Base-by-base conservation (phyloP, 495 filamentous ascomycete genomes). In the Penicillium soppii region DNA sequence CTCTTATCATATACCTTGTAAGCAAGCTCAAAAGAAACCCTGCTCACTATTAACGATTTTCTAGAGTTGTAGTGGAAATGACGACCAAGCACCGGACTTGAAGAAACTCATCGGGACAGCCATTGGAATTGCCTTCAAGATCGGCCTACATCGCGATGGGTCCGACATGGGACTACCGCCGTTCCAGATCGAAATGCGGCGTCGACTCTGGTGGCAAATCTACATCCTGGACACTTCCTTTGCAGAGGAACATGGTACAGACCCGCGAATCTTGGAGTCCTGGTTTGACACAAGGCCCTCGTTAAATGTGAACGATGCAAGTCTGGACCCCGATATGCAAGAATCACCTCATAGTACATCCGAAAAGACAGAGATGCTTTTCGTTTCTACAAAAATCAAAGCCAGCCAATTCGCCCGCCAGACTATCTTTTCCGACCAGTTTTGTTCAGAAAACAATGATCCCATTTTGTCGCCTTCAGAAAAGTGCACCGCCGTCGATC, bases 311-410 rank as follows among this genome's bases (percentile, higher is more conserved):
- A 81, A 88, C 66, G 90, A 95, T 50, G 50, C 55, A 15, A 85
- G 88, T 54, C 75, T 95, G 12, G 69, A 72, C 41, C 82, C 82
- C 3, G 69, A 81, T 0, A 83, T 79, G 72, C 79, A 66, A 1
- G 67, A 78, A 7, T 62, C 78, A 12, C 83, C 86, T 0, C 50
- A 68, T 29, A 63, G 76, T 13, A 69, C 80, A 5, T 49, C 53
- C 1, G 83, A 78, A 5, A 74, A 73, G 7, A 90, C 86, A n/a
- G 88, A 91, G 42, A 90, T 91, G 84, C 79, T 83, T 2, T 90
- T 91, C 58, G n/a, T n/a, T n/a, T n/a, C n/a, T n/a, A n/a, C n/a
- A n/a, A n/a, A n/a, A n/a, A n/a, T n/a, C n/a, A n/a, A n/a, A n/a
- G n/a, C n/a, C 13, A 59, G 62, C 15, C 54, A 59, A 36, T 63